A percentile compares a stretch with the other conserved stretches of the same genome.
Conservation (phyloP, 306 rosid genomes). For the Luffa aegyptiaca region DNA sequence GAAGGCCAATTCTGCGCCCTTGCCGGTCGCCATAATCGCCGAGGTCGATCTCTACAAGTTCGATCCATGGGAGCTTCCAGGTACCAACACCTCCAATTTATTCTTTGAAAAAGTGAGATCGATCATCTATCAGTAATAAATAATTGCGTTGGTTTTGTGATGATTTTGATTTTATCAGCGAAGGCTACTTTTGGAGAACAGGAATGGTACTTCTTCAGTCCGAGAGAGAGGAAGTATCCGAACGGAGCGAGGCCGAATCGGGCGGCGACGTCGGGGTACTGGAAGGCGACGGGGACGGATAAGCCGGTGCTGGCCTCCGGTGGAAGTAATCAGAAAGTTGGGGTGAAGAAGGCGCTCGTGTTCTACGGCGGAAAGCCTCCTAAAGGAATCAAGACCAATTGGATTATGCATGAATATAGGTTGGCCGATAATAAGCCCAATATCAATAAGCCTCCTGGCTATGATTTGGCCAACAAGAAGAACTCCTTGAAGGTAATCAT, state of each 20-base stretch:
- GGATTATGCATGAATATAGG: slow-evolving; percentile 79
- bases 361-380: slow-evolving; percentile 76
- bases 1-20: slow-evolving; percentile 35
- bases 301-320: slow-evolving; percentile 46
- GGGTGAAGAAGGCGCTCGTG: slow-evolving; percentile 65
- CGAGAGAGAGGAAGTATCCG: slow-evolving; percentile 66
- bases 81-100: not conserved
- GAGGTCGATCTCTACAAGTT: slow-evolving; percentile 72
- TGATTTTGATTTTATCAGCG: slow-evolving; percentile 17
- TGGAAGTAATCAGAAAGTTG: slow-evolving; percentile 46
- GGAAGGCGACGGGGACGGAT: slow-evolving; percentile 74
- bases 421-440: slow-evolving; percentile 45
- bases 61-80: slow-evolving; percentile 74
- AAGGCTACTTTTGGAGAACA: slow-evolving; percentile 70
- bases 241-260: slow-evolving; percentile 69
- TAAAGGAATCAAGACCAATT: slow-evolving; percentile 62
- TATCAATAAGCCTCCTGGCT: slow-evolving; percentile 48
- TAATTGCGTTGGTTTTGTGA: not conserved
- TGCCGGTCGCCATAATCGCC: slow-evolving; percentile 53
- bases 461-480: slow-evolving; percentile 59
- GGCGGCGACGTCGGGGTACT: slow-evolving; percentile 67
- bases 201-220: slow-evolving; percentile 72
- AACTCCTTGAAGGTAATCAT: slow-evolving; percentile 51
- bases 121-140: too few relatives aligned
- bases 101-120: too few relatives aligned